Base-by-base conservation (phyloP, 129 eudicot species). In the Flaveria bidentis region DNA sequence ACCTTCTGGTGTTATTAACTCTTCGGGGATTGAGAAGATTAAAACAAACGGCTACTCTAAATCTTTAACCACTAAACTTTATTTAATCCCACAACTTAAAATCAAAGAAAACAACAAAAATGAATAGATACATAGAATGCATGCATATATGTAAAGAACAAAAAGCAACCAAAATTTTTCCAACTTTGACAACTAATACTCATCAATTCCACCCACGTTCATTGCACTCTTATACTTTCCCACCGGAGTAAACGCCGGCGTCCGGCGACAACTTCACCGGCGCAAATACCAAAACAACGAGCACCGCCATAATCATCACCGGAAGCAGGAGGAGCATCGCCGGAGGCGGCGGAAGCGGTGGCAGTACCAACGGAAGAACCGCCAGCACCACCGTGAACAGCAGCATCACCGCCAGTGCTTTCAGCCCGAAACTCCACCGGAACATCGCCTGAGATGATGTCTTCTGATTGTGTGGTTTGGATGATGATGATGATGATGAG, bases 281-380 rank as follows among this genome's bases (percentile, higher is more conserved):
- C 28, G 68, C 83, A 66, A 74, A 79, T 7, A 73, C 78, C 50
- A 73, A 55, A 10, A 42, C 8, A 44, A 73, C 50, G 2, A 80
- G 74, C 13, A 80, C 74, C 1, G 60, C 45, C 83, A 80, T 73
- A 18, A 80, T 73, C 61, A 73, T 9, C 79, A 80, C 83, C 52
- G 83, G 83, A 1, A 80, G 51, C 14, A 80, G 45, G 33, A 80
- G 83, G 60, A 80, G 79, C 79, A 65, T 18, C 79, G 62, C 22
- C 15, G 83, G 83, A 55, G 83, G 83, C 15, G 83, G 83, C 28
- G 83, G 83, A 41, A 73, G 79, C 4, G 83, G 78, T 20, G 83
- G 79, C 79, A 80, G 42, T 4, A 73, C 62, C 74, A 80, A 44
- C 36, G 83, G 83, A 52, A 80, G 83, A 64, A 80, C 49, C 5